Percentiles rank a stretch among this genome's conserved stretches.
phyloP scores from a whole-genome alignment of 2,329 filamentous ascomycete genomes.

The Talaromyces sp. region DNA sequence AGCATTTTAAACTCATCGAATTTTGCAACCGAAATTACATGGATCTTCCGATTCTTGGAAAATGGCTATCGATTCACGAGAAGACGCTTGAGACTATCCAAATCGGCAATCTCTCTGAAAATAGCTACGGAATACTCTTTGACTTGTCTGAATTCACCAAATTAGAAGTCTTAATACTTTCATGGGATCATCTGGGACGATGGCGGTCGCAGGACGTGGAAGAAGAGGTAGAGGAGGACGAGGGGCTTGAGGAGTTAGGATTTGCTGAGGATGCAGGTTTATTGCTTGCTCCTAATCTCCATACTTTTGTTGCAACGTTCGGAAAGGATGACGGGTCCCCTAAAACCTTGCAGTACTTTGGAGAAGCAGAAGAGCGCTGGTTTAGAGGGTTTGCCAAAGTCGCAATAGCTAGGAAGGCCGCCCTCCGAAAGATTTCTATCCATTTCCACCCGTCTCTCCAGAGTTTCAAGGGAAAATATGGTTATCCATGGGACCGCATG shows the following conservation, averaged over 20 bases:
- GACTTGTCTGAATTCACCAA: not conserved
- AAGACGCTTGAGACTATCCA: not conserved
- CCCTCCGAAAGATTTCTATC: not conserved
- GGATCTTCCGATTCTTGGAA: not conserved
- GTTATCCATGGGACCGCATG: constrained; percentile 1
- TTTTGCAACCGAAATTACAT: not conserved
- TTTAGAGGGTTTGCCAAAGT: not conserved
- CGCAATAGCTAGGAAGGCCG: not conserved
- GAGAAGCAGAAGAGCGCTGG: not conserved
- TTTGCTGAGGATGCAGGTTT: not conserved
- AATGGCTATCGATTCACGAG: not conserved
- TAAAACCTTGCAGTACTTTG: not conserved
- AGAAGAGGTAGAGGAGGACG: not conserved
- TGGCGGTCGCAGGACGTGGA: not conserved
- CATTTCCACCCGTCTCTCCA: not conserved
- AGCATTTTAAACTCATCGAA: not conserved
- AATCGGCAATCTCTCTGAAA: not conserved
- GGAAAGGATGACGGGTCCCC: no score
- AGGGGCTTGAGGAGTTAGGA: not conserved
- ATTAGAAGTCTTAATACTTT: not conserved
- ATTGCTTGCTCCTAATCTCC: not conserved
- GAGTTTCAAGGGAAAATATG: not conserved
- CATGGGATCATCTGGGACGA: not conserved
- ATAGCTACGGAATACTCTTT: not conserved
- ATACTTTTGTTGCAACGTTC: not conserved